Conservation (phyloP, 2,329 filamentous ascomycete species). For the Apiospora sp. region DNA sequence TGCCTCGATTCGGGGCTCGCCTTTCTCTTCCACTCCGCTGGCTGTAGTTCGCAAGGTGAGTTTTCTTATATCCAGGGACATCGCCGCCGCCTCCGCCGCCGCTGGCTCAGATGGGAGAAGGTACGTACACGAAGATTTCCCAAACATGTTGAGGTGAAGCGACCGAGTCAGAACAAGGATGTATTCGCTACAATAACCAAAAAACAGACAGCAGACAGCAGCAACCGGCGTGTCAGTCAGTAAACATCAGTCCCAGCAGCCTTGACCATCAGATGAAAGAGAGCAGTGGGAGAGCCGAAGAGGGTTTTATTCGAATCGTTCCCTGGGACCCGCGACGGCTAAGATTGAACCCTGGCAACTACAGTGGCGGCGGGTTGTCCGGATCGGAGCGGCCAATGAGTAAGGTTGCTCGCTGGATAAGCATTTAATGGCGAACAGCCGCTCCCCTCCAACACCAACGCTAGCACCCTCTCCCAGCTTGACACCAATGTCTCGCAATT, state of each 20-base stretch:
- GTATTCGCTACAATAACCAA: not conserved
- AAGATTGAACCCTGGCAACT: not conserved
- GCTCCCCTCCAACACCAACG: not conserved
- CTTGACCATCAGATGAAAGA: not conserved
- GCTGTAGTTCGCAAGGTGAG: constrained; percentile 22
- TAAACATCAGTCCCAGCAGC: not conserved
- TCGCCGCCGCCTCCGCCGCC: not conserved
- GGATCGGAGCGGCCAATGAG: constrained; percentile 12
- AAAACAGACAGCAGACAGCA: not conserved
- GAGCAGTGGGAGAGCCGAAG: not conserved
- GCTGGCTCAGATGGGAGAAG: not conserved
- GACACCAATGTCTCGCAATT: not conserved
- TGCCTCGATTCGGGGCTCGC: constrained; percentile 33
- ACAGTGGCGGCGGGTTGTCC: not conserved
- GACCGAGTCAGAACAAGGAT: not conserved
- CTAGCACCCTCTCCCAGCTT: not conserved
- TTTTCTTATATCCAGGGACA: not conserved
- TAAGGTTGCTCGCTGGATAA: not conserved
- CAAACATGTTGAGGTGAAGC: constrained; percentile 18
- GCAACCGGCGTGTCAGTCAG: not conserved
- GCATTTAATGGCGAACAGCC: not conserved
- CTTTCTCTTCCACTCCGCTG: constrained; percentile 36
- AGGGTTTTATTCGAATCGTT: not conserved
- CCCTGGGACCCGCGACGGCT: not conserved
- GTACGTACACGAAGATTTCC: constrained; percentile 24